phyloP scores from a whole-genome alignment of 805 yeast species.

The Kodamaea fukazawae region DNA sequence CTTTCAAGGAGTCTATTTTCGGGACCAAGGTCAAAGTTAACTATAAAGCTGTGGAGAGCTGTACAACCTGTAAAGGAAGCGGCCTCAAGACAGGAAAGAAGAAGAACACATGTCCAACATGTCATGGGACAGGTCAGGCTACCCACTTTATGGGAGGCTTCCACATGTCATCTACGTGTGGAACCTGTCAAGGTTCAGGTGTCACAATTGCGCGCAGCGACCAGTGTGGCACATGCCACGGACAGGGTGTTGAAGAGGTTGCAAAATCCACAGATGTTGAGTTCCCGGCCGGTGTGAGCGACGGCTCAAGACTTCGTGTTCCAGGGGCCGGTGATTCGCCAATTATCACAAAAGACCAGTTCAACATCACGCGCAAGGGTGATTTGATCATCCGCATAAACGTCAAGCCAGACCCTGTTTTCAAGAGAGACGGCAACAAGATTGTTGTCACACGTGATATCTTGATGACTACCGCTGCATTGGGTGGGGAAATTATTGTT shows the following conservation, averaged over 20 bases:
- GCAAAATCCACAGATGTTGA: slow-evolving; percentile 74
- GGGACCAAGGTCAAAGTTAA: slow-evolving; percentile 67
- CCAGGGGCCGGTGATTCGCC: slow-evolving; percentile 93
- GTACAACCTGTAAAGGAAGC: slow-evolving; percentile 77
- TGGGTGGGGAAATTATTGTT: slow-evolving; percentile 88
- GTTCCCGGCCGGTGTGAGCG: slow-evolving; percentile 83
- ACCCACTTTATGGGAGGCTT: slow-evolving; percentile 90
- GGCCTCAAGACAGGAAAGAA: slow-evolving; percentile 78
- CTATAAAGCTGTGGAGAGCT: slow-evolving; percentile 71
- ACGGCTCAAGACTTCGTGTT: slow-evolving; percentile 81
- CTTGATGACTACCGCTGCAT: slow-evolving; percentile 92
- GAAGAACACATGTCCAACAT: slow-evolving; percentile 75
- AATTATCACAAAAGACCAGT: slow-evolving; percentile 64
- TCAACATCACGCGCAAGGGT: slow-evolving; percentile 71
- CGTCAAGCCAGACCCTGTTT: slow-evolving; percentile 71
- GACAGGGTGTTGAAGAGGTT: slow-evolving; percentile 76
- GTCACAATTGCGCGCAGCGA: slow-evolving; percentile 65
- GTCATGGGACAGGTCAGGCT: slow-evolving; percentile 92
- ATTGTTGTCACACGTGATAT: slow-evolving; percentile 64
- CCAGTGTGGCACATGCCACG: slow-evolving; percentile 79
- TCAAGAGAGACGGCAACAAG: slow-evolving; percentile 64
- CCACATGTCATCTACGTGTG: slow-evolving; percentile 94
- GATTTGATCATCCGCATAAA: slow-evolving; percentile 81
- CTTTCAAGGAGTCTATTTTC: slow-evolving; percentile 83
- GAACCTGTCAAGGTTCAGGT: slow-evolving; percentile 84